Conservation (phyloP, 192 early-diverging fungal genomes). For the Rhizophagus clarus region DNA sequence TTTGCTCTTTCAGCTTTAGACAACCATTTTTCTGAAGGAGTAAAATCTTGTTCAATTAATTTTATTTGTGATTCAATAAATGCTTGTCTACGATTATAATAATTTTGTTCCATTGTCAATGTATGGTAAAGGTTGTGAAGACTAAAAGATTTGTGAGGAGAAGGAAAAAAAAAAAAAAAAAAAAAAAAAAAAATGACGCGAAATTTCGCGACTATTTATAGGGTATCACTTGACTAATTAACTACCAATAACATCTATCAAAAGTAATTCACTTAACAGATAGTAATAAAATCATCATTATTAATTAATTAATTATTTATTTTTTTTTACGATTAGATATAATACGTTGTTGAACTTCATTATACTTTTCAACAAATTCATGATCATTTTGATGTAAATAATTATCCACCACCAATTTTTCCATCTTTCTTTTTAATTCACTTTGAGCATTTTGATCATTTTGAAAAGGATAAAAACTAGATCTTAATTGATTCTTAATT, state of each 20-base stretch:
- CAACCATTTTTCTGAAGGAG: constrained; percentile 12
- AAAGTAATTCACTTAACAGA: no score
- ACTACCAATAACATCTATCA: no score
- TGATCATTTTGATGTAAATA: constrained; percentile 18
- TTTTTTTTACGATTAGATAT: neutral
- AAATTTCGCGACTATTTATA: no score
- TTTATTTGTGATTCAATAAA: constrained; percentile 26
- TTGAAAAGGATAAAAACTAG: constrained; percentile 44
- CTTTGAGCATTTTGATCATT: constrained; percentile 39
- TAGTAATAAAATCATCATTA: no score
- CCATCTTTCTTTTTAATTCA: constrained; percentile 44
- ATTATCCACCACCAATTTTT: constrained; percentile 42
- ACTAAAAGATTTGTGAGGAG: no score
- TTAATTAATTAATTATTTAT: neutral
- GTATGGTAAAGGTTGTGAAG: neutral
- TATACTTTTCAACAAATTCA: constrained; percentile 23
- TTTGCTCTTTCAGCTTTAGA: neutral
- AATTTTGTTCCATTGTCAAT: neutral
- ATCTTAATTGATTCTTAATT: constrained; percentile 35
- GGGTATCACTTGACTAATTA: no score
- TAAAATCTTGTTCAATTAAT: constrained; percentile 15
- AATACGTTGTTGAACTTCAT: neutral
- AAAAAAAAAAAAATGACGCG: no score
- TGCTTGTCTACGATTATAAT: constrained; percentile 15
- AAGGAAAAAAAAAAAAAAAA: no score